Conservation (phyloP, 2,329 filamentous ascomycete species). For the Pseudopyricularia cyperi region DNA sequence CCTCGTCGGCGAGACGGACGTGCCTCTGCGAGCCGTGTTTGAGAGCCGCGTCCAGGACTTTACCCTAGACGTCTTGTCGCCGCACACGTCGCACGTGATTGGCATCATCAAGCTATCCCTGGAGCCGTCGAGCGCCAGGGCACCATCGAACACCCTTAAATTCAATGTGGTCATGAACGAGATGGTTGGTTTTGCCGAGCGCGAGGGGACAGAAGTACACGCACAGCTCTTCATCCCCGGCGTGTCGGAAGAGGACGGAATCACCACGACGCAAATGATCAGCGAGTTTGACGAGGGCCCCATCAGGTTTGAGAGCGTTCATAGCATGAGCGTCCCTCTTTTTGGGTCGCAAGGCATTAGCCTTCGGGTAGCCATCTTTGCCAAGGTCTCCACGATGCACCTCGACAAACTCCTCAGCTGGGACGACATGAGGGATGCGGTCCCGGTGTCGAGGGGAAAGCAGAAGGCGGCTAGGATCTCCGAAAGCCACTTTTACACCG, state of each 20-base stretch:
- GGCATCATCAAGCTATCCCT: conserved; percentile 84
- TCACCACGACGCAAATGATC: conserved; percentile 92
- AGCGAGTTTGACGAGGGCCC: conserved; percentile 85
- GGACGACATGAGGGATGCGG: conserved; percentile 90
- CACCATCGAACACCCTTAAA: conserved; percentile 83
- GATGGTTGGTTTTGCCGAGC: conserved; percentile 84
- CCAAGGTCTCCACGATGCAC: conserved; percentile 83
- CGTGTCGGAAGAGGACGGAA: conserved; percentile 76
- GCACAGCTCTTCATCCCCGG: conserved; percentile 94
- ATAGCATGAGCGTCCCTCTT: conserved; percentile 90
- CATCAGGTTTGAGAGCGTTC: conserved; percentile 90
- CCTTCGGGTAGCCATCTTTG: conserved; percentile 80
- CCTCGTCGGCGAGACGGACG: conserved; percentile 81
- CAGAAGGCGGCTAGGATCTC: conserved; percentile 57
- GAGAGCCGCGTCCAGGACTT: conserved; percentile 93
- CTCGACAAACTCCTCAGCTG: conserved; percentile 94
- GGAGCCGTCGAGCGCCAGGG: conserved; percentile 86
- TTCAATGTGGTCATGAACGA: conserved; percentile 99
- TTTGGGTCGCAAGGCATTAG: conserved; percentile 62
- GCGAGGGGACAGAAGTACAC: conserved; percentile 90
- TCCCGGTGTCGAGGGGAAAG: conserved; percentile 41
- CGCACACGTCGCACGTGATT: conserved; percentile 81
- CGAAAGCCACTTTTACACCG: conserved; percentile 83
- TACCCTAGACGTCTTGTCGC: conserved; percentile 76
- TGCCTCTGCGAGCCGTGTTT: conserved; percentile 85